Percentiles rank a stretch among this genome's conserved stretches.
phyloP scores from a whole-genome alignment of 441 rosid species.

The Erodium moschatum region DNA sequence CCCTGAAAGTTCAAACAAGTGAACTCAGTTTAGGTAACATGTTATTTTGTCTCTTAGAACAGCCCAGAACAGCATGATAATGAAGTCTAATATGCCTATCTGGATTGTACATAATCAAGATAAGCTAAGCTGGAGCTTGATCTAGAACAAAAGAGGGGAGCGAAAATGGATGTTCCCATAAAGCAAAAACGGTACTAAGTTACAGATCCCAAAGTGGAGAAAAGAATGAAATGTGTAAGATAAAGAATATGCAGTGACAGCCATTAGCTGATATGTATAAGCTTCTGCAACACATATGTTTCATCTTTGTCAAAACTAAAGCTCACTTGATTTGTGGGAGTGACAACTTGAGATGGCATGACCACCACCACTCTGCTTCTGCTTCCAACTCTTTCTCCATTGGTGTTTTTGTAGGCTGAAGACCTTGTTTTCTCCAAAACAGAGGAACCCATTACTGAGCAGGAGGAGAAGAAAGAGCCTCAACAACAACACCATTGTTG shows the following conservation, averaged over 20 bases:
- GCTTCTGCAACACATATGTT: not conserved
- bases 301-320: constrained; percentile 8
- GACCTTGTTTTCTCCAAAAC: constrained; percentile 34
- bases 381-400: constrained; percentile 24
- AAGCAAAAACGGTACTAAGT: not conserved
- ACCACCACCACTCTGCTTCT: not conserved
- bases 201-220: constrained; percentile 12
- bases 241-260: not conserved
- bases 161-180: constrained; percentile 2
- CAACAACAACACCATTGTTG: not conserved
- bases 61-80: too few species aligned
- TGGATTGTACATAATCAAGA: not conserved
- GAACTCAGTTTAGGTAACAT: not conserved
- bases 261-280: constrained; percentile 1
- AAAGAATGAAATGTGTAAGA: not conserved
- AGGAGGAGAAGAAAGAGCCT: constrained; percentile 1
- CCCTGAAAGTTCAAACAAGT: constrained; percentile 31
- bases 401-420: constrained; percentile 36
- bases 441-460: constrained; percentile 23
- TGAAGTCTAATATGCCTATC: too few species aligned
- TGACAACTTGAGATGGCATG: constrained; percentile 32
- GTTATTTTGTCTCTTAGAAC: too few species aligned
- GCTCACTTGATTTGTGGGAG: constrained; percentile 59
- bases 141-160: not conserved
- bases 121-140: not conserved